These are phyloP conservation scores for Delphinella strobiligena DNA, from an alignment of 2,329 filamentous ascomycete species.

Conservation along the genomic window DNA sequence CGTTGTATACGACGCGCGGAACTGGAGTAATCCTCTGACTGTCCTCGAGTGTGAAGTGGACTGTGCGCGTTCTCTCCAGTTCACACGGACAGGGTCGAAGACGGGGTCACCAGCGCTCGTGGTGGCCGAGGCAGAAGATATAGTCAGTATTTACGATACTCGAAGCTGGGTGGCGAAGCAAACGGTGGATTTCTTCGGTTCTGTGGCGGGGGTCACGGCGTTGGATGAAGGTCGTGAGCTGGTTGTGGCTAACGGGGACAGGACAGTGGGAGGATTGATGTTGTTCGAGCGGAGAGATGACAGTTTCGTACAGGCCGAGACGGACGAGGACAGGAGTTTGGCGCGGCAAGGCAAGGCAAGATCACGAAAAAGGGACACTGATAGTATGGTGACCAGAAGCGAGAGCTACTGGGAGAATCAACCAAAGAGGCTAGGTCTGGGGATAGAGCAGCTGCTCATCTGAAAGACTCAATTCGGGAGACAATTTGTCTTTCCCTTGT, in stretches of 20 bases:
- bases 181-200: conserved; percentile 61
- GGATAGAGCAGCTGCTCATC: background rate
- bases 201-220: conserved; percentile 58
- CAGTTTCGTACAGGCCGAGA: background rate
- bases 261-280: conserved; percentile 49
- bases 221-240: conserved; percentile 55
- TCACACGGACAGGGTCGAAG: conserved; percentile 50
- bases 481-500: background rate
- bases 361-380: background rate
- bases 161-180: conserved; percentile 51
- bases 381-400: background rate
- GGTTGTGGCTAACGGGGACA: conserved; percentile 56
- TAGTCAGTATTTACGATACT: conserved; percentile 58
- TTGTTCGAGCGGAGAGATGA: conserved; percentile 6
- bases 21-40: conserved; percentile 45
- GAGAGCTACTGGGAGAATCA: conserved; percentile 1
- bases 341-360: background rate
- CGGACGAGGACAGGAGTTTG: background rate
- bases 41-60: conserved; percentile 51
- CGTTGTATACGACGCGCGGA: conserved; percentile 65
- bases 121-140: conserved; percentile 65
- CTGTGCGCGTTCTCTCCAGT: conserved; percentile 55
- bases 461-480: background rate
- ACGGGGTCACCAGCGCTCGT: conserved; percentile 55
- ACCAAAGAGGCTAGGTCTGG: background rate